Evolutionary conservation across 2,329 filamentous ascomycete genomes (phyloP).

Genomic region (Neonectria faginata): DNA sequence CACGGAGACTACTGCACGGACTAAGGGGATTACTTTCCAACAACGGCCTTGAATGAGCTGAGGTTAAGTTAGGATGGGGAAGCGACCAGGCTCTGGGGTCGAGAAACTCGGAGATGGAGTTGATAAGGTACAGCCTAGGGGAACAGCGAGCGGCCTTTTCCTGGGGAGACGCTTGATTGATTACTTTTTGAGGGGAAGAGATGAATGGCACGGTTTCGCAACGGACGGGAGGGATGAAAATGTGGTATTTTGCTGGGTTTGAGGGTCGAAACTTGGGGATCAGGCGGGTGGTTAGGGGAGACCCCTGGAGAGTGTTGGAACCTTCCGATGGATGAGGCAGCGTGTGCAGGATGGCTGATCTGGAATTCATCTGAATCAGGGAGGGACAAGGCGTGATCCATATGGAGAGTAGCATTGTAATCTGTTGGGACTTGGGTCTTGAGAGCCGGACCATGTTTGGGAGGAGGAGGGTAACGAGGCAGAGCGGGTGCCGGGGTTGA

Average conservation of each 20-base stretch:
- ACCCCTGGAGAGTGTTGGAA: conserved; percentile 3
- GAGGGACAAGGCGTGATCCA: neutral
- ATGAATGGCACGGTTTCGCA: conserved; percentile 7
- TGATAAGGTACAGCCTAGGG: neutral
- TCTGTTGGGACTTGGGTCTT: neutral
- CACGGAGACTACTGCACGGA: neutral
- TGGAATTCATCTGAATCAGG: neutral
- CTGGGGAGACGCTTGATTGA: conserved; percentile 2
- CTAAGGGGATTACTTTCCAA: neutral
- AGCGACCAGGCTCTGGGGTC: neutral
- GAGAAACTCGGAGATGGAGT: neutral
- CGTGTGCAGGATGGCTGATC: neutral
- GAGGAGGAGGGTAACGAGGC: neutral
- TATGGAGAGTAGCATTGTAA: neutral
- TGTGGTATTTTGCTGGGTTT: conserved; percentile 1
- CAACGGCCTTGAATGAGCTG: neutral
- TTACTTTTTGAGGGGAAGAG: neutral
- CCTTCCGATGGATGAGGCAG: neutral
- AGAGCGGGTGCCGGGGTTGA: neutral
- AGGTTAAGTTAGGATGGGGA: neutral
- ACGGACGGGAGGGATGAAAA: neutral
- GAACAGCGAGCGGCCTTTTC: neutral
- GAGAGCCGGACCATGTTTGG: neutral
- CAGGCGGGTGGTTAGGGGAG: neutral
- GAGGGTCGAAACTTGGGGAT: conserved; percentile 7